Evolutionary conservation across 176 grass and related monocot species (phyloP).

Genomic region (Neostapfia colusana): DNA sequence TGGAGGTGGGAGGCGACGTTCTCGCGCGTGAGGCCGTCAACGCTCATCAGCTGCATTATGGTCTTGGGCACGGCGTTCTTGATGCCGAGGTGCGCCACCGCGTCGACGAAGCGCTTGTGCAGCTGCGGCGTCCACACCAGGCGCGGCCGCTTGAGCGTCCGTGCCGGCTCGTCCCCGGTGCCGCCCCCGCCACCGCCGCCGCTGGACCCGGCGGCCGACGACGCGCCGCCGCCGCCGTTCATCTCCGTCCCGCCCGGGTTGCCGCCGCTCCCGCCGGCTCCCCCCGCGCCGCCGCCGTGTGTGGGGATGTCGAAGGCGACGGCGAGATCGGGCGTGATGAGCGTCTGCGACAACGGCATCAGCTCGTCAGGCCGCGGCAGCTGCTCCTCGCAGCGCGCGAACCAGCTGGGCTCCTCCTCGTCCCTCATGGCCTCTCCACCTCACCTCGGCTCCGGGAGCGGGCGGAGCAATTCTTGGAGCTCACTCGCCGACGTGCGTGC

Average conservation of each 20-base stretch:
- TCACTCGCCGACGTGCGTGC: neutral
- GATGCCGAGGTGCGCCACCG: constrained; percentile 84
- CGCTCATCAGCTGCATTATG: constrained; percentile 96
- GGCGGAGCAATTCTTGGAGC: constrained; percentile 24
- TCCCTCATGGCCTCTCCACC: constrained; percentile 55
- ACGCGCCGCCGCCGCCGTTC: constrained; percentile 59
- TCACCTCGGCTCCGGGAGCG: neutral
- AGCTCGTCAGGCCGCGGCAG: constrained; percentile 82
- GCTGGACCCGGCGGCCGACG: constrained; percentile 55
- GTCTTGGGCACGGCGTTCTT: constrained; percentile 97
- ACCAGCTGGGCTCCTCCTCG: constrained; percentile 91
- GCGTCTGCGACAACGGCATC: constrained; percentile 74
- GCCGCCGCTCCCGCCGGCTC: neutral
- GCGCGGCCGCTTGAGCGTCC: constrained; percentile 80
- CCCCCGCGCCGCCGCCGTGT: constrained; percentile 12
- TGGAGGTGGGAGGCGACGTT: constrained; percentile 91
- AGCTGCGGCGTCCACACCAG: constrained; percentile 95
- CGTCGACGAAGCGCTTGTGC: constrained; percentile 89
- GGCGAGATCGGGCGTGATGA: constrained; percentile 87
- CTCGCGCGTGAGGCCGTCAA: constrained; percentile 89
- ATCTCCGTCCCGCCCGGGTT: constrained; percentile 28
- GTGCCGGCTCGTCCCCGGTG: constrained; percentile 61
- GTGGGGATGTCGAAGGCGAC: constrained; percentile 83
- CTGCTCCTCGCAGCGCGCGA: constrained; percentile 79
- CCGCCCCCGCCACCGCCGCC: constrained; percentile 14